Evolutionary conservation across 495 filamentous ascomycete species (phyloP).

Genomic region (Ascodesmis nigricans): DNA sequence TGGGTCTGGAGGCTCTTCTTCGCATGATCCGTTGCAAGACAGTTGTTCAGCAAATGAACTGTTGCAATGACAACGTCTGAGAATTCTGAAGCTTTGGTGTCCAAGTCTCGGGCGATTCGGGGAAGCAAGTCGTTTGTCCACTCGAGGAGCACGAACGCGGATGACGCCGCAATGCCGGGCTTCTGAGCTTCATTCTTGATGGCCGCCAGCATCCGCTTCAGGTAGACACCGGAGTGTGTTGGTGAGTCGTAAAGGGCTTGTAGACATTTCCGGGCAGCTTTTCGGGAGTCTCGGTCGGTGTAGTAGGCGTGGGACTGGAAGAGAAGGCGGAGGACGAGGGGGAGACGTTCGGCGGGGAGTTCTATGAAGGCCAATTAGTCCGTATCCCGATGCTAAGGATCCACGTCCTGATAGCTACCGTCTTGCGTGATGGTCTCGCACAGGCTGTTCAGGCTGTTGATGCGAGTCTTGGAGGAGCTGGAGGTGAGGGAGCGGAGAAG

Average conservation of each 20-base stretch:
- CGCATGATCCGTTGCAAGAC: conserved; percentile 31
- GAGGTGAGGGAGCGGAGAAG: conserved; percentile 15
- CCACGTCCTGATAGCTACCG: conserved; percentile 22
- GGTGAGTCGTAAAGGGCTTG: conserved; percentile 32
- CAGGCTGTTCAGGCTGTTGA: conserved; percentile 26
- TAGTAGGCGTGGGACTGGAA: conserved; percentile 77
- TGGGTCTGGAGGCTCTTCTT: conserved; percentile 14
- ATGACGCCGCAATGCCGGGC: conserved; percentile 46
- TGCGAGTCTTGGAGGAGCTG: conserved; percentile 31
- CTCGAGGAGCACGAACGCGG: conserved; percentile 71
- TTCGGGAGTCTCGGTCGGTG: conserved; percentile 59
- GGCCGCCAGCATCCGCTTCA: conserved; percentile 25
- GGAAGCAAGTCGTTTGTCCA: conserved; percentile 33
- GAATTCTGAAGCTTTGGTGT: conserved; percentile 3
- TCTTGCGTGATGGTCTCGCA: conserved; percentile 24
- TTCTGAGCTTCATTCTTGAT: conserved; percentile 47
- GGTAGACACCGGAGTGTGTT: conserved; percentile 34
- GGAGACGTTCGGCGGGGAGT: conserved; percentile 13
- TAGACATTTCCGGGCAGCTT: conserved; percentile 58
- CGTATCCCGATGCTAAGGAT: conserved; percentile 1
- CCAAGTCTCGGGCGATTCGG: not conserved
- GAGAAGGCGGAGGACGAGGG: conserved; percentile 39
- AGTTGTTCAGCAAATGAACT: conserved; percentile 39
- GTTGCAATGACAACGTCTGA: conserved; percentile 12
- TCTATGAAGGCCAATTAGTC: conserved; percentile 7